Evolutionary conservation across 2,329 filamentous ascomycete species (phyloP).

Genomic region (Sclerotinia nivalis): DNA sequence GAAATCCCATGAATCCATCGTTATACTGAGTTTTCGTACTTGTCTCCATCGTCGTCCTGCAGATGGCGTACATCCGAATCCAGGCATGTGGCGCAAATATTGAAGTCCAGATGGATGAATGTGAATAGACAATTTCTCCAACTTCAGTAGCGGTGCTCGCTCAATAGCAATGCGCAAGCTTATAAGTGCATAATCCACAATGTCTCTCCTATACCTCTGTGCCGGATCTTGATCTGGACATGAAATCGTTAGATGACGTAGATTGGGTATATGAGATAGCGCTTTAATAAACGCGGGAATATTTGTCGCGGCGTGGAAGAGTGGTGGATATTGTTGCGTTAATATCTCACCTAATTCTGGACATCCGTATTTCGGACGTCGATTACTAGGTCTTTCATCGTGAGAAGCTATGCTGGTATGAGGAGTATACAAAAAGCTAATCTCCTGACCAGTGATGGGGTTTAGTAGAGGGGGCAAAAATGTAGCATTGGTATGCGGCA

Average conservation of each 20-base stretch:
- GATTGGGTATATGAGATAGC: slow-evolving; percentile 65
- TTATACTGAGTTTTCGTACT: slow-evolving; percentile 71
- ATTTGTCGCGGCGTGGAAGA: slow-evolving; percentile 89
- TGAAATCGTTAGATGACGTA: slow-evolving; percentile 73
- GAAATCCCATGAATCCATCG: slow-evolving; percentile 70
- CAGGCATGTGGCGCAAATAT: slow-evolving; percentile 73
- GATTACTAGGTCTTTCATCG: slow-evolving; percentile 44
- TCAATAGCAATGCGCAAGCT: slow-evolving; percentile 83
- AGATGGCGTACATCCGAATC: slow-evolving; percentile 72
- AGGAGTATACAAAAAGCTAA: slow-evolving; percentile 79
- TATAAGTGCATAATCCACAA: slow-evolving; percentile 86
- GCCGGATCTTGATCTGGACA: slow-evolving; percentile 71
- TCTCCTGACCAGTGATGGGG: slow-evolving; percentile 72
- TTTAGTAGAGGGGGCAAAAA: slow-evolving; percentile 85
- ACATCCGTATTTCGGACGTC: slow-evolving; percentile 74
- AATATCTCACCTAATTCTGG: slow-evolving; percentile 77
- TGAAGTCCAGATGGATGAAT: slow-evolving; percentile 75
- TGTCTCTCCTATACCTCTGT: slow-evolving; percentile 71
- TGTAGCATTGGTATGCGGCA: slow-evolving; percentile 75
- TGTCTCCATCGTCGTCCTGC: slow-evolving; percentile 74
- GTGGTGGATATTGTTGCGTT: slow-evolving; percentile 81
- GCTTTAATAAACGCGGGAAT: slow-evolving; percentile 80
- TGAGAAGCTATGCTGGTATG: slow-evolving; percentile 65
- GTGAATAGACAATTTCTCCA: slow-evolving; percentile 70
- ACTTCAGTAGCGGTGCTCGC: slow-evolving; percentile 62